These are phyloP conservation scores for Glutinoglossum americanum DNA, from an alignment of 495 filamentous ascomycete species.

Conservation along the genomic window DNA sequence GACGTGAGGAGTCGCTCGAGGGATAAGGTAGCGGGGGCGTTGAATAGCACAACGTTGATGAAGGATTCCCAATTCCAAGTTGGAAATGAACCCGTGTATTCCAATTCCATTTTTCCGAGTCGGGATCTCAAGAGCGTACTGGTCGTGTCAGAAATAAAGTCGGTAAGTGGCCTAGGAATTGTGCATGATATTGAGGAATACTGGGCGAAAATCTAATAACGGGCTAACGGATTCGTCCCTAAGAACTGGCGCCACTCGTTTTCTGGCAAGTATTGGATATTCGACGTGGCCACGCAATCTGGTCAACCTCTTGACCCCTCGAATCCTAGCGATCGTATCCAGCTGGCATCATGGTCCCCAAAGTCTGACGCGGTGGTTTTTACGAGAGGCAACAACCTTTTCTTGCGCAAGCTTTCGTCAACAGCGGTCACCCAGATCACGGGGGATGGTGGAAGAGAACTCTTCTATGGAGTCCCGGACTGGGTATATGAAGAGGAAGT, in stretches of 20 bases:
- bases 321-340: slow-evolving; percentile 42
- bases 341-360: slow-evolving; percentile 82
- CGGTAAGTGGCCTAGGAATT: not conserved
- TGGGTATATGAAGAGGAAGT: slow-evolving; percentile 99
- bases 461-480: slow-evolving; percentile 94
- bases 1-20: slow-evolving; percentile 42
- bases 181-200: not conserved
- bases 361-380: slow-evolving; percentile 67
- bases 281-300: slow-evolving; percentile 67
- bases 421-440: slow-evolving; percentile 51
- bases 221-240: not conserved
- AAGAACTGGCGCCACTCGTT: slow-evolving; percentile 79
- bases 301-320: slow-evolving; percentile 57
- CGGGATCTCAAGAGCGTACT: slow-evolving; percentile 68
- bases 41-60: slow-evolving; percentile 48
- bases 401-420: slow-evolving; percentile 44
- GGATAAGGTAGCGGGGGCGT: slow-evolving; percentile 17
- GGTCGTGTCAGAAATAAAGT: slow-evolving; percentile 38
- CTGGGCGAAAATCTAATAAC: not conserved
- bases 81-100: slow-evolving; percentile 25
- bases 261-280: slow-evolving; percentile 73
- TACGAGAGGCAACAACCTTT: slow-evolving; percentile 75
- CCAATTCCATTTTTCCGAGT: slow-evolving; percentile 48
- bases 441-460: slow-evolving; percentile 58
- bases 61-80: slow-evolving; percentile 38